These are phyloP conservation scores for Hanseniaspora sp. DNA, from an alignment of 1,139 yeast species.

Conservation along the genomic window DNA sequence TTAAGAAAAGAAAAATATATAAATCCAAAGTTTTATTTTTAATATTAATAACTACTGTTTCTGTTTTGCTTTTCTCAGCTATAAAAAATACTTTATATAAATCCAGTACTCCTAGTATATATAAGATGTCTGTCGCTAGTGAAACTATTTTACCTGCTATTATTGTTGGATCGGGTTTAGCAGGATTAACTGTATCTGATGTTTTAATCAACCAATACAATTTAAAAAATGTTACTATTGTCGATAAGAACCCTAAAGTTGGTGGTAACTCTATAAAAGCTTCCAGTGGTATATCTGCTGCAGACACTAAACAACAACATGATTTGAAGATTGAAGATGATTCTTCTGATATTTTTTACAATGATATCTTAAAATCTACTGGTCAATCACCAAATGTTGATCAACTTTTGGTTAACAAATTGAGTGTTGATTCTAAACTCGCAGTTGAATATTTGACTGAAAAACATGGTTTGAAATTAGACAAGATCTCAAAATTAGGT, in stretches of 20 bases:
- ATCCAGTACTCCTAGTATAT: not conserved
- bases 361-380: constrained; percentile 59
- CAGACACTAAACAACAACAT: constrained; percentile 50
- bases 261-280: constrained; percentile 79
- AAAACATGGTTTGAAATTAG: constrained; percentile 47
- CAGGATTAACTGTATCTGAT: constrained; percentile 69
- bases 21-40: not conserved
- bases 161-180: constrained; percentile 70
- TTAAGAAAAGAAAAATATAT: not conserved
- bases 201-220: constrained; percentile 42
- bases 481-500: constrained; percentile 59
- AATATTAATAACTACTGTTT: not conserved
- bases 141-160: constrained; percentile 33
- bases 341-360: constrained; percentile 46
- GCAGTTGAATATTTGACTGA: constrained; percentile 68
- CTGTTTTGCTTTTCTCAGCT: not conserved
- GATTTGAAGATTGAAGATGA: constrained; percentile 31
- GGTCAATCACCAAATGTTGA: constrained; percentile 38
- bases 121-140: not conserved
- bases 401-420: constrained; percentile 25
- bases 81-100: not conserved
- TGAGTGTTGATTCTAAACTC: constrained; percentile 38
- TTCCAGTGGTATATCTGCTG: constrained; percentile 73
- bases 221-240: constrained; percentile 43
- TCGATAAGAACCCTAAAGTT: constrained; percentile 53